These are phyloP conservation scores for Yarrowia porcina DNA, from an alignment of 805 yeast species.

Conservation along the genomic window DNA sequence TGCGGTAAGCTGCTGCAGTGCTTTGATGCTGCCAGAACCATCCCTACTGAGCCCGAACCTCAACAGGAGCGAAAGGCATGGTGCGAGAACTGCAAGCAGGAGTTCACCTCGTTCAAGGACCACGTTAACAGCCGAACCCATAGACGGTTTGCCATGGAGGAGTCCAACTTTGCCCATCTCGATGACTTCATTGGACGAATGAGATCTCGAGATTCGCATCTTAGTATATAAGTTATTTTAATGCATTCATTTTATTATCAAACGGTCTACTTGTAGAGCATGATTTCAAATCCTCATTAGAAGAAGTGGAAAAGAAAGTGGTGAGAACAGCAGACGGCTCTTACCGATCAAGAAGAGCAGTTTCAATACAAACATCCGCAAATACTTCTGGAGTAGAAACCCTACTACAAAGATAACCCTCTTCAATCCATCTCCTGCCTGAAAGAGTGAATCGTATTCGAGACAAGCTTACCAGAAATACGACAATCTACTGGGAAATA, in stretches of 20 bases:
- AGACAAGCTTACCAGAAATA: no score
- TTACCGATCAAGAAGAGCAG: no score
- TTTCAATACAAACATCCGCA: no score
- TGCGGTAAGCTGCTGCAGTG: neutral
- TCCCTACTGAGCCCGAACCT: neutral
- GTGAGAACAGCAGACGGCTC: no score
- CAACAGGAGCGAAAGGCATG: conserved; percentile 25
- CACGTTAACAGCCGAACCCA: conserved; percentile 25
- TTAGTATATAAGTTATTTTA: conserved; percentile 18
- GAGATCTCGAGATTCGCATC: conserved; percentile 3
- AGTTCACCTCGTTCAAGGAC: conserved; percentile 25
- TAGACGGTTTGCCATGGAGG: conserved; percentile 25
- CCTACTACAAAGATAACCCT: no score
- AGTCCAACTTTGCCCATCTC: conserved; percentile 24
- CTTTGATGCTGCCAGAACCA: conserved; percentile 10
- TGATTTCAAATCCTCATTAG: no score
- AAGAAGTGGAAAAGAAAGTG: no score
- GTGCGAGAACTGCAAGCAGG: conserved; percentile 28
- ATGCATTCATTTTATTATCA: conserved; percentile 13
- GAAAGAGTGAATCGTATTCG: no score
- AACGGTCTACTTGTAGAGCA: no score
- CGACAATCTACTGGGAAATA: no score
- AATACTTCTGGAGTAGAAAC: no score
- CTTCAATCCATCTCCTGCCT: no score
- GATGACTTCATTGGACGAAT: conserved; percentile 14